A percentile compares a stretch with the other conserved stretches of the same genome.
Evolutionary conservation across 129 eudicot species (phyloP).

Genomic region (Escallonia rubra): DNA sequence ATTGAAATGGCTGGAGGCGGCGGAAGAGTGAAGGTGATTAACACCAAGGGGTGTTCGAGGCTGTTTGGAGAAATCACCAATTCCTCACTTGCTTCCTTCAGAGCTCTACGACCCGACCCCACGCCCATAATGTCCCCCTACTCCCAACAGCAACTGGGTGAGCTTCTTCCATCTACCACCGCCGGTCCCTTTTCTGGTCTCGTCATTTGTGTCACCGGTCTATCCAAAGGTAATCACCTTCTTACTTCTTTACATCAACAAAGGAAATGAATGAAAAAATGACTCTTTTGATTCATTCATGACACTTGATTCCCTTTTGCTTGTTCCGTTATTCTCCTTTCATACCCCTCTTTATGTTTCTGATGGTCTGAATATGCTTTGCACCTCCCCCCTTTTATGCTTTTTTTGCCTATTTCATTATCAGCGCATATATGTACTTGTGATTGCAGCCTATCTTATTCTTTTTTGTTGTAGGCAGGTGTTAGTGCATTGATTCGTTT

Average conservation of each 20-base stretch:
- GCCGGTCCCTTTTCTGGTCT: slow-evolving; percentile 67
- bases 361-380: slow-evolving; percentile 3
- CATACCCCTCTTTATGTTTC: not conserved
- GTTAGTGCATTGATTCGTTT: not conserved
- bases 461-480: not conserved
- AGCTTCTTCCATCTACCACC: slow-evolving; percentile 5
- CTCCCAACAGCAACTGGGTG: not conserved
- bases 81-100: slow-evolving; percentile 41
- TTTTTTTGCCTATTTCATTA: not conserved
- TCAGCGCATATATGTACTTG: no score
- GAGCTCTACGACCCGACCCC: slow-evolving; percentile 29
- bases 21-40: slow-evolving; percentile 53
- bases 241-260: no score
- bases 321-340: no score
- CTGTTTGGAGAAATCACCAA: slow-evolving; percentile 48
- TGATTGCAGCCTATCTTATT: no score
- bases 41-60: slow-evolving; percentile 55
- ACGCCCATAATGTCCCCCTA: slow-evolving; percentile 41
- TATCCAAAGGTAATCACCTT: slow-evolving; percentile 61
- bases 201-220: slow-evolving; percentile 85
- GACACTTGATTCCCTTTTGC: slow-evolving; percentile 4
- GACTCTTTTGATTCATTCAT: slow-evolving; percentile 3
- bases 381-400: not conserved
- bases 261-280: no score
- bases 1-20: slow-evolving; percentile 23